Conservation (phyloP, 179 eudicot genomes). For the Heliamphora pulchella region DNA sequence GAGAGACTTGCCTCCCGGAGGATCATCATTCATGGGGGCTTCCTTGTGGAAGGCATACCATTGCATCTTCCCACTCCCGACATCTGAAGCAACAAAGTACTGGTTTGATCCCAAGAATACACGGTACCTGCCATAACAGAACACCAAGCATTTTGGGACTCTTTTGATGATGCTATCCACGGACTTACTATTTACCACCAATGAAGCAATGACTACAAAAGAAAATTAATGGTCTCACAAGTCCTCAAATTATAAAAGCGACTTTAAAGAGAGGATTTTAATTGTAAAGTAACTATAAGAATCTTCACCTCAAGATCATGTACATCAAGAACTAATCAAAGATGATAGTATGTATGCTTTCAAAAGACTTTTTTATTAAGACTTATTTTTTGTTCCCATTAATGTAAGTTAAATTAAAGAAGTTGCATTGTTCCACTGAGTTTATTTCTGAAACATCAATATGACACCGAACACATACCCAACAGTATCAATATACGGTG, state of each 20-base stretch:
- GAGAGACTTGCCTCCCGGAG: conserved; percentile 15
- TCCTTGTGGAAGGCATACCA: conserved; percentile 35
- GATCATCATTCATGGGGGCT: conserved; percentile 12
- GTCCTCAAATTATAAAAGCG: not conserved
- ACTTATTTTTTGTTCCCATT: not conserved
- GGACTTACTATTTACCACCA: not conserved
- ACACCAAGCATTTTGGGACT: not conserved
- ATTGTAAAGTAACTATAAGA: not conserved
- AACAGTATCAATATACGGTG: conserved; percentile 17
- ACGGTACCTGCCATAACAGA: conserved; percentile 17
- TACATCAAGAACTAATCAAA: not conserved
- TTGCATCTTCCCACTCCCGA: conserved; percentile 30
- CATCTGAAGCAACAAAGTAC: conserved; percentile 31
- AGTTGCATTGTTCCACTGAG: not conserved
- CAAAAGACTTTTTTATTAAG: not conserved
- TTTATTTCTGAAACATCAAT: not conserved
- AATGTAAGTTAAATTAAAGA: not conserved
- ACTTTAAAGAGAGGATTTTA: not conserved
- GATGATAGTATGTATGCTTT: not conserved
- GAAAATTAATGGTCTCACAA: not conserved
- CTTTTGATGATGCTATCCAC: not conserved
- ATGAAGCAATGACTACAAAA: not conserved
- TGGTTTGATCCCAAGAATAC: conserved; percentile 29
- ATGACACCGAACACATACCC: conserved; percentile 20
- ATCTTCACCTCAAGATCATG: not conserved